Percentiles rank a stretch among this genome's conserved stretches.
phyloP scores from a whole-genome alignment of 2,329 filamentous ascomycete species.

The Paraconiothyrium sp. region DNA sequence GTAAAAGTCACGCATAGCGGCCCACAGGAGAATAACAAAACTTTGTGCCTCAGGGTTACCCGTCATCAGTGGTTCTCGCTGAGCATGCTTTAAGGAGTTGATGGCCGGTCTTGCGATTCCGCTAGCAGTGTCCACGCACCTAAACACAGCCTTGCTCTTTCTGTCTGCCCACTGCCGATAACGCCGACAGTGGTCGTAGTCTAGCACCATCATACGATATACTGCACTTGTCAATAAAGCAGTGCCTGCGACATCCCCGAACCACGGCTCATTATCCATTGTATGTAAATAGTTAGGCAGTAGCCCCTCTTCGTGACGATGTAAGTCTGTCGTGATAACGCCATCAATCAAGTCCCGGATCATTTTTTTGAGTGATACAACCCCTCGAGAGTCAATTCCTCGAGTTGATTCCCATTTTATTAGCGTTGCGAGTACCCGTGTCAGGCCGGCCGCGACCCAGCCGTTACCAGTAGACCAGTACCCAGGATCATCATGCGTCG shows the following conservation, averaged over 20 bases:
- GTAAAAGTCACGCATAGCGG: slow-evolving; percentile 53
- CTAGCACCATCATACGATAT: slow-evolving; percentile 56
- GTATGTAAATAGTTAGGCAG: slow-evolving; percentile 58
- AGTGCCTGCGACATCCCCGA: slow-evolving; percentile 60
- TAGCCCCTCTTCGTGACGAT: slow-evolving; percentile 45
- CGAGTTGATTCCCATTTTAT: slow-evolving; percentile 36
- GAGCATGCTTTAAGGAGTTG: slow-evolving; percentile 50
- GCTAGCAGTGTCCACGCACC: slow-evolving; percentile 43
- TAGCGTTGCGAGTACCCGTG: slow-evolving; percentile 56
- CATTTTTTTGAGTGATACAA: slow-evolving; percentile 39
- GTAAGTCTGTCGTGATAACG: slow-evolving; percentile 42
- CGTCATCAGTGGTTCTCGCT: slow-evolving; percentile 29
- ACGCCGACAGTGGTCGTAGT: slow-evolving; percentile 43
- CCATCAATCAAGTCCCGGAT: slow-evolving; percentile 52
- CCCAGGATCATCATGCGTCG: slow-evolving; percentile 42
- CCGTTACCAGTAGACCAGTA: slow-evolving; percentile 61
- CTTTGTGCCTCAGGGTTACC: slow-evolving; percentile 55
- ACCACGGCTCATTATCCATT: slow-evolving; percentile 50
- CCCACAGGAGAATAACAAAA: slow-evolving; percentile 54
- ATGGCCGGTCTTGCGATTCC: slow-evolving; percentile 54
- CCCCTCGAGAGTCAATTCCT: not conserved
- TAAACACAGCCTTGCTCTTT: slow-evolving; percentile 50
- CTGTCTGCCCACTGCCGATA: slow-evolving; percentile 55
- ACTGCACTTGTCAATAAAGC: slow-evolving; percentile 55
- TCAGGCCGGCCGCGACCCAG: slow-evolving; percentile 59